phyloP scores from a whole-genome alignment of 2,329 filamentous ascomycete genomes.

The Paracamarosporium sp. region DNA sequence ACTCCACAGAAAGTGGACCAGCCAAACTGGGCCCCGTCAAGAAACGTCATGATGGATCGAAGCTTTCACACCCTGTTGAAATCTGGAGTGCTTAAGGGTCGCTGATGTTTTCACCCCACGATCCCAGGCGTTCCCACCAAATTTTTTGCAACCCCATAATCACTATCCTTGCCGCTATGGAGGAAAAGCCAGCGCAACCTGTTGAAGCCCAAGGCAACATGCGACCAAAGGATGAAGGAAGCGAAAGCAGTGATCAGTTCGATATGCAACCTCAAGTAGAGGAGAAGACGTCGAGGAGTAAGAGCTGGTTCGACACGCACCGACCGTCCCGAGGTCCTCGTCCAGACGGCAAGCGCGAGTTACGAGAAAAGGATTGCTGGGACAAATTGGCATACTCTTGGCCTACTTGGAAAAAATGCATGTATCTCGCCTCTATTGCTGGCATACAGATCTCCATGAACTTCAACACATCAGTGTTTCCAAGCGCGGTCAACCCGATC shows the following conservation, averaged over 20 bases:
- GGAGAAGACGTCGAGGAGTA: neutral
- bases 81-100: neutral
- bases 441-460: conserved; percentile 64
- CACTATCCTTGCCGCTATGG: neutral
- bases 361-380: conserved; percentile 53
- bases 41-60: conserved; percentile 6
- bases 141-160: neutral
- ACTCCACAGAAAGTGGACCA: neutral
- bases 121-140: neutral
- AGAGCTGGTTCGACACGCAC: conserved; percentile 9
- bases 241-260: neutral
- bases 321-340: conserved; percentile 16
- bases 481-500: conserved; percentile 58
- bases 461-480: conserved; percentile 62
- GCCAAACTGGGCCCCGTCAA: neutral
- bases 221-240: neutral
- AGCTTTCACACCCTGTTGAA: neutral
- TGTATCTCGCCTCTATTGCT: conserved; percentile 59
- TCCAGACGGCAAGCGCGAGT: conserved; percentile 25
- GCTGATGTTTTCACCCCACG: neutral
- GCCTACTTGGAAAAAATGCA: conserved; percentile 58
- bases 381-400: conserved; percentile 56
- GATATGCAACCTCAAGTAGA: neutral
- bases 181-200: neutral
- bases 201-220: neutral